Evolutionary conservation across 2,329 filamentous ascomycete genomes (phyloP).

Genomic region (Juglanconis juglandina): DNA sequence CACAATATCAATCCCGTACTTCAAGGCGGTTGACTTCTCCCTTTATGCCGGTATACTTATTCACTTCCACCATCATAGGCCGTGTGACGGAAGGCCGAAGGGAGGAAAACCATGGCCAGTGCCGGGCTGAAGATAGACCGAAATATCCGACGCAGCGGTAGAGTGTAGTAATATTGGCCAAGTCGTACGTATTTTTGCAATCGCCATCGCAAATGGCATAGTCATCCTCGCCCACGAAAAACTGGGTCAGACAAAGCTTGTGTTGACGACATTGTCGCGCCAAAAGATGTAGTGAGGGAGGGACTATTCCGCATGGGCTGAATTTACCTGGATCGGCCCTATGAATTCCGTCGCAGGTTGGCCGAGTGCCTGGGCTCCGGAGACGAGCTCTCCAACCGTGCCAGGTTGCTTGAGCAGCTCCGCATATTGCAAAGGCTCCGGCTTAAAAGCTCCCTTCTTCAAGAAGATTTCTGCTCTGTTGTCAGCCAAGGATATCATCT

Average conservation of each 20-base stretch:
- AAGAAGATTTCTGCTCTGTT: slow-evolving; percentile 28
- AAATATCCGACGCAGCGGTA: slow-evolving; percentile 26
- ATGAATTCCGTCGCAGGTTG: slow-evolving; percentile 25
- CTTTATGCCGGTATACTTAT: too few species aligned
- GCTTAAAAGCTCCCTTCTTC: slow-evolving; percentile 26
- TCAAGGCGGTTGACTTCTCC: too few species aligned
- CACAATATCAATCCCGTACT: too few species aligned
- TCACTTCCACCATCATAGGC: background rate
- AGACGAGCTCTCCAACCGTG: slow-evolving; percentile 28
- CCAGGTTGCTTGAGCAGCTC: slow-evolving; percentile 32
- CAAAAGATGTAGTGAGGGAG: too few species aligned
- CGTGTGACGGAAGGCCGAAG: slow-evolving; percentile 20
- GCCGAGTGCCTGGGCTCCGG: slow-evolving; percentile 21
- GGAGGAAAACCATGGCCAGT: slow-evolving; percentile 34
- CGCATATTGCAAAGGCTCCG: slow-evolving; percentile 27
- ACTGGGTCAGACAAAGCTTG: slow-evolving; percentile 15
- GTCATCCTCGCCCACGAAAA: slow-evolving; percentile 31
- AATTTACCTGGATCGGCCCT: slow-evolving; percentile 24
- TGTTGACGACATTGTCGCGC: background rate
- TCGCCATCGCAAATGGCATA: slow-evolving; percentile 33
- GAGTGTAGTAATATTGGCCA: slow-evolving; percentile 16
- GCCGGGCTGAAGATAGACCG: slow-evolving; percentile 31
- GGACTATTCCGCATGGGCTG: background rate
- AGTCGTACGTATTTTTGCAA: slow-evolving; percentile 25
- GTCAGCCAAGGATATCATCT: too few species aligned